Base-by-base conservation (phyloP, 2,329 filamentous ascomycete genomes). In the Fusarium sp. region DNA sequence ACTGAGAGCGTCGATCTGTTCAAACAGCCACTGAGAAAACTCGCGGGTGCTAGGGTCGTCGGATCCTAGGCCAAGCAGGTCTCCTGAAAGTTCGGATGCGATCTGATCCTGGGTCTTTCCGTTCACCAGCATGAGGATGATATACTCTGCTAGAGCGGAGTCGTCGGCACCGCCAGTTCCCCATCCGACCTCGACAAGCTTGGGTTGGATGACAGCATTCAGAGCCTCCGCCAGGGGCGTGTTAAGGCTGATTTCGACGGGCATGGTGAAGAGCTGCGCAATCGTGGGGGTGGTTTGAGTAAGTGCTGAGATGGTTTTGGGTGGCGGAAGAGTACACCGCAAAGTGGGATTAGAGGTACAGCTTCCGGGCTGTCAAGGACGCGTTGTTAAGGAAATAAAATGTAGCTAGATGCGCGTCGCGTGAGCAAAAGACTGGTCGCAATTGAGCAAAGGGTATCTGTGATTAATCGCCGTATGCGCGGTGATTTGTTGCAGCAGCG, bases 101-200 rank as follows among this genome's bases (percentile, higher is more conserved):
- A 99, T 95, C 78, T 98, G 92, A 53, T 94, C 90, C 78, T 97
- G 91, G 6, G 92, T 94, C 81, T 97, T 98, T 75, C 94, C 93
- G 82, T 98, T 98, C 68, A 93, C 93, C 32, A 99, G 88, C 95
- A 98, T 98, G 69, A 98, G 89, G 63, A 98, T 92, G 72, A 99
- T 96, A 82, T 98, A 99, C 82, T 99, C 96, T 63, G 94, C 91
- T 63, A 99, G 88, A 40, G 93, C 93, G 25, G 91, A 90, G 80
- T 95, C 93, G 74, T 93, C 92, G 59, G 83, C 82, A 66, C 91
- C 92, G 72, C 91, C 91, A 30, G 92, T 90, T 67, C 90, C 94
- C 95, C 96, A 98, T 75, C 94, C 95, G 72, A 94, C 91, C 82
- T 99, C 95, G 63, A 93, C 89, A 61, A 99, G 86, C 84, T 98